These are phyloP conservation scores for Mallotus japonicus DNA, from an alignment of 441 rosid genomes.

Conservation along the genomic window DNA sequence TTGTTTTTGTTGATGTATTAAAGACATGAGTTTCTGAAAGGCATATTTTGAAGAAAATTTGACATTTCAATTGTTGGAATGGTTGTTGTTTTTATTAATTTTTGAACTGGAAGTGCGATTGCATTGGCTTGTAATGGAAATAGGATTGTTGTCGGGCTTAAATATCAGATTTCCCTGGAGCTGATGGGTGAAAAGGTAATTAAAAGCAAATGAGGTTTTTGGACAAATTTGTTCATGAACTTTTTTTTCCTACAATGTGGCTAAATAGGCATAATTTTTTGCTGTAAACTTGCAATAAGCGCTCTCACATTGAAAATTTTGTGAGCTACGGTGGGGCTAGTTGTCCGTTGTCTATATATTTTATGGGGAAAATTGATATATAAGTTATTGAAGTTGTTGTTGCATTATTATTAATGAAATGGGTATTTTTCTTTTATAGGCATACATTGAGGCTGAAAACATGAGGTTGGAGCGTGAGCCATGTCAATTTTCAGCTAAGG, in stretches of 20 bases:
- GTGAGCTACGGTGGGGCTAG: background rate
- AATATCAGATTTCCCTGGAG: too few species aligned
- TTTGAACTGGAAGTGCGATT: too few species aligned
- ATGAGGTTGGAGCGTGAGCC: slow-evolving; percentile 80
- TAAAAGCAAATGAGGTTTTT: too few species aligned
- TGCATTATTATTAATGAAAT: background rate
- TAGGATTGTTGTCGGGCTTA: too few species aligned
- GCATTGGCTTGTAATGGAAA: too few species aligned
- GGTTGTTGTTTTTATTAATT: too few species aligned
- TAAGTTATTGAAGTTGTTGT: background rate
- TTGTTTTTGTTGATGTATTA: background rate
- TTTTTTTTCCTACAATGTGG: background rate
- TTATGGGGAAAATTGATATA: background rate
- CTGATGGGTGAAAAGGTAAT: too few species aligned
- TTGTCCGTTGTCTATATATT: background rate
- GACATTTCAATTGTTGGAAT: too few species aligned
- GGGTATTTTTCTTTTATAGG: slow-evolving; percentile 33
- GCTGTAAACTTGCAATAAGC: background rate
- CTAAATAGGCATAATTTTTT: background rate
- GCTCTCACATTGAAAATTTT: background rate
- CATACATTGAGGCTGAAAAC: slow-evolving; percentile 81
- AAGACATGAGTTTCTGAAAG: too few species aligned
- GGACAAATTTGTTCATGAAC: too few species aligned
- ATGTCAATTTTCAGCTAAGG: slow-evolving; percentile 76
- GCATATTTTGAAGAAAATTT: too few species aligned